Base-by-base conservation (phyloP, 805 yeast species). In the Starmerella tilneyi region DNA sequence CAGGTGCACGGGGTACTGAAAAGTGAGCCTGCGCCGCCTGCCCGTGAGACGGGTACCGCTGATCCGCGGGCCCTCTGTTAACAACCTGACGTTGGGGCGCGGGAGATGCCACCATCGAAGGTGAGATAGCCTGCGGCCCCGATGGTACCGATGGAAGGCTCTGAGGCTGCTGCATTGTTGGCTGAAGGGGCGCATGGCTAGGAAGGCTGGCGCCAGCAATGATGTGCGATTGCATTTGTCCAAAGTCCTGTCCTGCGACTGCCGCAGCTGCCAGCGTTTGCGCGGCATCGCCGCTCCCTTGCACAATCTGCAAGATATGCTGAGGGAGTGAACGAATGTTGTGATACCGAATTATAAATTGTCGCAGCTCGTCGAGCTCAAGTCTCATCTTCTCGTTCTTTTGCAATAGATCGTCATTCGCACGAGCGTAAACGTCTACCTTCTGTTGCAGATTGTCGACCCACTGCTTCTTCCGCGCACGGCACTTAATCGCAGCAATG, bases 401-500 rank as follows among this genome's bases (percentile, higher is more conserved):
- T 5, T 27, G 29, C 13, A 26, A 71, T 41, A 86, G 63, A 32
- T 75, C 75, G 19, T 80, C 74, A 62, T 83, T 85, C 50, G 86
- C 88, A 9, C 70, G 62, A 15, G 82, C 71, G 59, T 78, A 84
- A 55, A 74, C 78, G 35, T 76, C 72, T 43, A 85, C 70, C 59
- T 86, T 94, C 38, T 72, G 76, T 60, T 86, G 94, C 75, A 92
- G 80, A 54, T 80, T 81, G 47, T 75, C 78, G 27, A 86, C 74
- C 70, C 81, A 80, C 60, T 84, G 85, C 67, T 92, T 92, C 70
- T 92, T 92, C 46, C 96, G 75, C 63, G 84, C 94, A 48, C 98
- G 75, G 68, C 97, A 92, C 60, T 86, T 88, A 20, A 92, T 78
- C 0, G 98, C 98, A 0, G 98, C 98, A 9, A 92, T 76, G 47